Conservation (phyloP, 208 protist genomes). For the Trypanosoma platydactyli region DNA sequence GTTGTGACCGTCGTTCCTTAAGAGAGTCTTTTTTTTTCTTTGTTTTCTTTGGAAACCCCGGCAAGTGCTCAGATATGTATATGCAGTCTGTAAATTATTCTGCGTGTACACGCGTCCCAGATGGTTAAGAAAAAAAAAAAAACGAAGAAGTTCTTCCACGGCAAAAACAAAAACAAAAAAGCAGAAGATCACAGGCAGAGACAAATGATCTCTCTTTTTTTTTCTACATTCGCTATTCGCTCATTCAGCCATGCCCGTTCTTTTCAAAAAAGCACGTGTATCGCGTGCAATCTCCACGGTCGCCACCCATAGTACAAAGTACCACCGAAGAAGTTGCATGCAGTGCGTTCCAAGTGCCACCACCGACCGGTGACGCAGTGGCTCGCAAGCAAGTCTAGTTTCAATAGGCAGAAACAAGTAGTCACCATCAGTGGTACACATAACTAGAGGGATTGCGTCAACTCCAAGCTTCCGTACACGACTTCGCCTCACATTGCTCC, state of each 20-base stretch:
- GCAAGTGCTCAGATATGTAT: too few species aligned
- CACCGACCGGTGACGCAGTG: background rate
- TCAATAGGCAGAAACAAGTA: background rate
- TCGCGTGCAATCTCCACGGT: constrained; percentile 15
- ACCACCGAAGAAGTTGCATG: constrained; percentile 37
- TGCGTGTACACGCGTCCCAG: constrained; percentile 4
- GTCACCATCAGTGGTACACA: background rate
- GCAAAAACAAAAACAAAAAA: constrained; percentile 9
- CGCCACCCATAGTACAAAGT: constrained; percentile 42
- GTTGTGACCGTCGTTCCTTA: too few species aligned
- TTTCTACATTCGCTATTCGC: constrained; percentile 8
- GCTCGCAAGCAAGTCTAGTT: background rate
- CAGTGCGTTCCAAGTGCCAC: background rate
- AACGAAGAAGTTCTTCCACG: constrained; percentile 6
- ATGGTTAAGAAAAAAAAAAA: constrained; percentile 12
- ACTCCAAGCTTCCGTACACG: background rate
- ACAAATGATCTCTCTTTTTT: constrained; percentile 1
- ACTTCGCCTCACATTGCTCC: background rate
- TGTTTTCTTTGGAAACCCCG: constrained; percentile 2
- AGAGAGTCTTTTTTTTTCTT: constrained; percentile 6
- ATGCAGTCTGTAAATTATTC: too few species aligned
- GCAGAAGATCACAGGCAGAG: constrained; percentile 1
- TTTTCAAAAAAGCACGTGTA: too few species aligned
- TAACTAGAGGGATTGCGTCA: background rate
- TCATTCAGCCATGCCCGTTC: too few species aligned